Conservation (phyloP, 371 early-diverging fungal genomes). For the Rhizopus arrhizus region DNA sequence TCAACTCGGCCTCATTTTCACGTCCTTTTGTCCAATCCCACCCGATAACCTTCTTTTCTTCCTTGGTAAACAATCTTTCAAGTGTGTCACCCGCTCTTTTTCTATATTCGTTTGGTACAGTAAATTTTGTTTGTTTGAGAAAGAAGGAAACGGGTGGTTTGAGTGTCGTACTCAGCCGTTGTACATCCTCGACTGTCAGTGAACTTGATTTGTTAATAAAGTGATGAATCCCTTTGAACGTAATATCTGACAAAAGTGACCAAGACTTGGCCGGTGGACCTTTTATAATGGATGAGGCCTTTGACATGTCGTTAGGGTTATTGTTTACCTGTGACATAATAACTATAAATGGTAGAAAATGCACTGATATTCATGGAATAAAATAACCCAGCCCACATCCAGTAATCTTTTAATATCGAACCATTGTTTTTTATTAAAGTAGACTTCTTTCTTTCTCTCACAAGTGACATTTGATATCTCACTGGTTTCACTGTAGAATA, state of each 20-base stretch:
- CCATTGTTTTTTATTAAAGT: neutral
- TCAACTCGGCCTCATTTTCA: slow-evolving; percentile 21
- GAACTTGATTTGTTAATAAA: slow-evolving; percentile 30
- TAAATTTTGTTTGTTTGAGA: slow-evolving; percentile 24
- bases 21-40: slow-evolving; percentile 48
- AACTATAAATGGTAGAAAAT: slow-evolving; percentile 26
- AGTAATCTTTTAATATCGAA: neutral
- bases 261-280: slow-evolving; percentile 52
- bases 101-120: slow-evolving; percentile 34
- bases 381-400: neutral
- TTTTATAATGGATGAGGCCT: neutral
- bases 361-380: slow-evolving; percentile 2
- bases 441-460: neutral
- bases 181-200: slow-evolving; percentile 46
- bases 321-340: slow-evolving; percentile 27
- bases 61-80: slow-evolving; percentile 15
- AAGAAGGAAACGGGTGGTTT: slow-evolving; percentile 35
- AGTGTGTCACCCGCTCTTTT: slow-evolving; percentile 33
- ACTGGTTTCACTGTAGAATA: neutral
- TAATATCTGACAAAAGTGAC: slow-evolving; percentile 41
- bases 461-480: neutral
- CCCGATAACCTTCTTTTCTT: slow-evolving; percentile 34
- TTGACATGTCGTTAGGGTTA: no score
- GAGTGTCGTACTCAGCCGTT: slow-evolving; percentile 27
- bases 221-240: slow-evolving; percentile 38